Evolutionary conservation across 2,329 filamentous ascomycete genomes (phyloP), one percentile per base, ranked within the genome.

Genomic region (Amylocarpus encephaloides): DNA sequence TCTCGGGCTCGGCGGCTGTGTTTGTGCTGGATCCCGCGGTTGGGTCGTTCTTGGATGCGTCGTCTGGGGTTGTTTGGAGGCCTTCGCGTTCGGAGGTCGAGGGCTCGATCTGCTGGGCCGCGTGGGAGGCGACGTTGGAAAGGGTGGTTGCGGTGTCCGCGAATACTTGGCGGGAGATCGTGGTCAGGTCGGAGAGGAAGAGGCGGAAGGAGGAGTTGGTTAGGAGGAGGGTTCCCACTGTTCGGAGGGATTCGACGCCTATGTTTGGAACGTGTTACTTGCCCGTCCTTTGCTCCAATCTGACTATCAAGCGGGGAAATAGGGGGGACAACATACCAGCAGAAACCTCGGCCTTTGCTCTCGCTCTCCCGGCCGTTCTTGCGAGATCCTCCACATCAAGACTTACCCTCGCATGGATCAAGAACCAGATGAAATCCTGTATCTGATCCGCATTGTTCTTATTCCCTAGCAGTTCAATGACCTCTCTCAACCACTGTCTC

Each of bases 171-270:
- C 86, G 82, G 11, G 85, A 86, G 42, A 96, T 79, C 0, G 83
- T 83, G 41, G 83, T 82, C 36, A 95, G 70, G 62, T 97, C 92
- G 10, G 84, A 80, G 40, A 96, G 72, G 61, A 97, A 90, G 6
- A 91, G 75, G 35, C 91, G 83, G 66, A 97, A 96, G 62, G 96
- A 90, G 0, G 86, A 83, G 65, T 97, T 97, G 12, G 88, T 89
- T 39, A 97, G 73, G 1, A 96, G 77, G n/a, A 97, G 73, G 2
- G 85, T 86, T 29, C 86, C 85, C 0, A 97, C 81, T 0, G 90
- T 95, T 51, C 83, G 85, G 43, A 95, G 70, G 66, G 90, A 95
- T 63, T 86, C 76, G 62, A 91, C 91, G 13, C 87, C 86, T 86
- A 26, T 40, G 9, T 13, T 59, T 44, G 43, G 52, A 52, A 52